These are phyloP conservation scores for Mycena sp. DNA, from an alignment of 1,284 basidiomycete genomes.

Conservation along the genomic window DNA sequence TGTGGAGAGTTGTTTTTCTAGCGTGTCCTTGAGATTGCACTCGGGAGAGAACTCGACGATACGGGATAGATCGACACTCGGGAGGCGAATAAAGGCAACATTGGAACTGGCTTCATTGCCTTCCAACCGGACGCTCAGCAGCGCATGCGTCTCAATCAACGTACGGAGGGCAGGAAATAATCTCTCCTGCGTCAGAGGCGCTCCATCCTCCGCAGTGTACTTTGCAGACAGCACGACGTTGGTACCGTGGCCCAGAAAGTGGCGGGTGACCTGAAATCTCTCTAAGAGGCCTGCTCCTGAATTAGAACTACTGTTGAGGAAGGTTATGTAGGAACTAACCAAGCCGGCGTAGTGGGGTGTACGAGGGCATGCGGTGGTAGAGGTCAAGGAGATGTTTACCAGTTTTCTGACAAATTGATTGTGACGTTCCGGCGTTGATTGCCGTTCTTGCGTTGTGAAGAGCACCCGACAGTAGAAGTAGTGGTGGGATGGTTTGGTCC, in stretches of 20 bases:
- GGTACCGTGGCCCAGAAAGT: slow-evolving; percentile 42
- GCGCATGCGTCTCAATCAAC: slow-evolving; percentile 33
- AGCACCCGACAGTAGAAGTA: too few relatives aligned
- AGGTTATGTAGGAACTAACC: too few relatives aligned
- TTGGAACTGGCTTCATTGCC: slow-evolving; percentile 6
- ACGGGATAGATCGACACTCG: slow-evolving; percentile 41
- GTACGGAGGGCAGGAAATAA: slow-evolving; percentile 46
- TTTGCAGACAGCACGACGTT: slow-evolving; percentile 45
- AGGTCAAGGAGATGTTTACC: too few relatives aligned
- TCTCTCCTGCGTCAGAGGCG: slow-evolving; percentile 25
- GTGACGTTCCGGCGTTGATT: too few relatives aligned
- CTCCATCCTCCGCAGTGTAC: slow-evolving; percentile 31
- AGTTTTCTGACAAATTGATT: too few relatives aligned
- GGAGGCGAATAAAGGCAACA: slow-evolving; percentile 39
- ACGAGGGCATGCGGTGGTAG: too few relatives aligned
- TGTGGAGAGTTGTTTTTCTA: slow-evolving; percentile 39
- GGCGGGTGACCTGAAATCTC: slow-evolving; percentile 38
- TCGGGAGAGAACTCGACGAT: slow-evolving; percentile 44
- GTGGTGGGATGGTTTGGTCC: too few relatives aligned
- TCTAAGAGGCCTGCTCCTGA: background rate
- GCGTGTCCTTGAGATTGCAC: slow-evolving; percentile 33
- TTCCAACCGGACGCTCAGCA: slow-evolving; percentile 14
- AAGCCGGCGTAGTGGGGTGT: too few relatives aligned
- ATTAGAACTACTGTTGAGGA: too few relatives aligned
- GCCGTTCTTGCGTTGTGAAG: too few relatives aligned